These are phyloP conservation scores for Amanita jacksonii DNA, from an alignment of 768 basidiomycete species.

Conservation along the genomic window DNA sequence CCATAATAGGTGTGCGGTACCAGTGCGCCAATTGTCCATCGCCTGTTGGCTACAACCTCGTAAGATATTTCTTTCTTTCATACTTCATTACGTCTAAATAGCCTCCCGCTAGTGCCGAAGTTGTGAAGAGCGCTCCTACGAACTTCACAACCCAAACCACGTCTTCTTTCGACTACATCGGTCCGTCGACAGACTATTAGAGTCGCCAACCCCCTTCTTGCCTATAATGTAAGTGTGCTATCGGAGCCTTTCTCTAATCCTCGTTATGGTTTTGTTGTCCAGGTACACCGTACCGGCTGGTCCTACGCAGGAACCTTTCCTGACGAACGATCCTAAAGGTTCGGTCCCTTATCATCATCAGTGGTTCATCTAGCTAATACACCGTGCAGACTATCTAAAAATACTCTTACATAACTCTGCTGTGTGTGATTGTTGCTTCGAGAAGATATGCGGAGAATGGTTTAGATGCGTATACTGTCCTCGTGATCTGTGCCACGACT, in stretches of 20 bases:
- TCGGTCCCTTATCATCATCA: not conserved
- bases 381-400: conserved; percentile 53
- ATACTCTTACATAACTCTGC: conserved; percentile 54
- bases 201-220: conserved; percentile 49
- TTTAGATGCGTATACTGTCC: conserved; percentile 84
- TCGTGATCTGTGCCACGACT: conserved; percentile 79
- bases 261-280: conserved; percentile 3
- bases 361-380: not conserved
- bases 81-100: conserved; percentile 6
- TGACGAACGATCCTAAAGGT: conserved; percentile 49
- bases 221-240: conserved; percentile 27
- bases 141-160: conserved; percentile 75
- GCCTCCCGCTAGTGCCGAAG: conserved; percentile 51
- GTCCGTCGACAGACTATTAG: conserved; percentile 53
- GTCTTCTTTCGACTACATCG: conserved; percentile 83
- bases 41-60: conserved; percentile 64
- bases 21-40: conserved; percentile 88
- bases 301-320: conserved; percentile 30
- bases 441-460: conserved; percentile 80
- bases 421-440: conserved; percentile 82
- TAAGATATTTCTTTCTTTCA: conserved; percentile 24
- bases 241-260: conserved; percentile 37
- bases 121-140: conserved; percentile 74
- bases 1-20: conserved; percentile 71
- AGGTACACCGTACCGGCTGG: conserved; percentile 64